Evolutionary conservation across 257 asterid species (phyloP), one percentile per base, ranked within the genome.

Genomic region (Ocimum tenuiflorum): DNA sequence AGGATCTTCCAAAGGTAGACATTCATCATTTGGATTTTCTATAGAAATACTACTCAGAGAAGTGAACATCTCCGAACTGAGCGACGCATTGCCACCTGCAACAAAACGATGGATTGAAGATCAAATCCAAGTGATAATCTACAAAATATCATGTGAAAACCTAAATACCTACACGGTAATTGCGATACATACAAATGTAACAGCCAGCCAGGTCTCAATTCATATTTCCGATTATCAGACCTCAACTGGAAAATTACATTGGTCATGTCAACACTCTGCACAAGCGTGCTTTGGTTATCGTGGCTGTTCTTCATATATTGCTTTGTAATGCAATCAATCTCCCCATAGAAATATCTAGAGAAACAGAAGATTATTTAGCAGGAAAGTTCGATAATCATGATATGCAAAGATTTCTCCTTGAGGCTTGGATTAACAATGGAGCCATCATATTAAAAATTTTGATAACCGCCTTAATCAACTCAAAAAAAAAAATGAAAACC

Each of bases 111-210:
- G 59, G 55, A 58, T 49, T 36, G 59, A 38, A 51, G 7, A 39
- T 56, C 46, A 42, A 47, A 59, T 15, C 43, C 27, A 20, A 29
- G 52, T 46, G 48, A 73, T 52, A 65, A 52, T 29, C 23, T 33
- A 42, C 49, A 59, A 48, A 58, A 33, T 38, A 43, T 53, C 46
- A 65, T 38, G 53, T 12, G 59, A 69, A 39, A 27, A 19, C 50
- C 64, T 47, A 75, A 38, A 58, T 33, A 83, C 94, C 77, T 76
- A 92, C 97, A 92, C 63, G 97, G 99, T 73, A 83, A 81, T 65
- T 89, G 97, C 27, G 99, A 89, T 63, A 87, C 75, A 69, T 89
- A 92, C 75, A 92, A 65, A 80, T 92, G 96, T 69, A 92, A 77
- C 69, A 81, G 72, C 91, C 79, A 82, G 23, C 94, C 88, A 42